A percentile compares a stretch with the other conserved stretches of the same genome.
Evolutionary conservation across 2,329 filamentous ascomycete species (phyloP).

Genomic region (Sporothrix mexicana): DNA sequence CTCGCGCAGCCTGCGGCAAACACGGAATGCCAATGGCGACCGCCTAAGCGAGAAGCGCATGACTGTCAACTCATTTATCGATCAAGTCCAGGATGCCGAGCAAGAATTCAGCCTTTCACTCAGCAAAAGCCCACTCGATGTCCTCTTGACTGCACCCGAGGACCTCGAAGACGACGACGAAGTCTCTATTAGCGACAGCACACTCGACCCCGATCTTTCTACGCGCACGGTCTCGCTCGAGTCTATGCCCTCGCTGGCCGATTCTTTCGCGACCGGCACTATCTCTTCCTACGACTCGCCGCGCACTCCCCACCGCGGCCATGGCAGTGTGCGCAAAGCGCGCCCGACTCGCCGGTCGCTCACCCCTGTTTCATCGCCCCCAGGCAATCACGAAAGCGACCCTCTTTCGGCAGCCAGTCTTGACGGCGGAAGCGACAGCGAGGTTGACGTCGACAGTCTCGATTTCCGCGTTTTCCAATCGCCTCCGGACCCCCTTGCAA

Average conservation of each 20-base stretch:
- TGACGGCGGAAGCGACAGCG: constrained; percentile 45
- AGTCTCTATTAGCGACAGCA: constrained; percentile 56
- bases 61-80: constrained; percentile 63
- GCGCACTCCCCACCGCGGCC: constrained; percentile 46
- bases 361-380: constrained; percentile 62
- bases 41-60: constrained; percentile 47
- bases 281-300: constrained; percentile 59
- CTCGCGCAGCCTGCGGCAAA: constrained; percentile 39
- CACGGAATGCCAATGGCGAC: neutral
- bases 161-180: constrained; percentile 58
- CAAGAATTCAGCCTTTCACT: constrained; percentile 64
- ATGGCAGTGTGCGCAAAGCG: constrained; percentile 49
- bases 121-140: constrained; percentile 61
- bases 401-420: constrained; percentile 53
- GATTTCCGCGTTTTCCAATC: constrained; percentile 57
- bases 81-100: constrained; percentile 60
- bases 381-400: constrained; percentile 58
- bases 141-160: constrained; percentile 66
- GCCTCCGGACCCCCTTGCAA: constrained; percentile 37
- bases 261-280: constrained; percentile 59
- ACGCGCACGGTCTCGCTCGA: constrained; percentile 64
- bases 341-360: constrained; percentile 56
- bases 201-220: constrained; percentile 58
- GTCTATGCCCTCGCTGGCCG: constrained; percentile 65
- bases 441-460: constrained; percentile 51